These are phyloP conservation scores for Hexamita inflata DNA, from an alignment of 208 protist species.

Conservation along the genomic window DNA sequence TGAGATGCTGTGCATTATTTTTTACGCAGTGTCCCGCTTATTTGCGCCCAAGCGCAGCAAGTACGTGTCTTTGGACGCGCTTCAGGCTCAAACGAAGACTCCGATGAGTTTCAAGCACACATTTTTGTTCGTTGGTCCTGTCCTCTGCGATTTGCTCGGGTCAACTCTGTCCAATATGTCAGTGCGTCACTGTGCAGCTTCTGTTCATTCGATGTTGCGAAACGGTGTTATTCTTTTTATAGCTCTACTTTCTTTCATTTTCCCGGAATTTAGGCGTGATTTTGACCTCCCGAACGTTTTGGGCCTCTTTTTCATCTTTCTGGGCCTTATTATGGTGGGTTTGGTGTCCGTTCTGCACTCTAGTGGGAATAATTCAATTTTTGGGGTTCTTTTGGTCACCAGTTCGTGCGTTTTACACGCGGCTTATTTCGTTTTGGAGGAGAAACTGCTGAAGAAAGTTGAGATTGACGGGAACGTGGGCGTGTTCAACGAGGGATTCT, in stretches of 20 bases:
- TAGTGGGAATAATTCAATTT: not conserved
- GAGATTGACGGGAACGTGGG: not conserved
- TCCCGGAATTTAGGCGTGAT: not conserved
- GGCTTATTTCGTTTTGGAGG: not conserved
- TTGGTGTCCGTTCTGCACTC: not conserved
- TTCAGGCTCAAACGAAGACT: not conserved
- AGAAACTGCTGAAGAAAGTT: not conserved
- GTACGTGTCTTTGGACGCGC: not conserved
- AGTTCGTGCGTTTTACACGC: not conserved
- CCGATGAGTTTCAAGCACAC: not conserved
- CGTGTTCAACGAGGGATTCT: not conserved
- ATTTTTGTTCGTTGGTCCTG: not conserved
- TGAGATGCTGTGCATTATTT: not conserved
- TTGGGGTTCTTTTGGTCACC: not conserved
- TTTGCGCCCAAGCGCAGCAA: not conserved
- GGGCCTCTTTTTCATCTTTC: not conserved
- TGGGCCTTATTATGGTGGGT: not conserved
- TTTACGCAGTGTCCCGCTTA: no score
- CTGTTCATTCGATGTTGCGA: not conserved
- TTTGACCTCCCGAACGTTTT: not conserved
- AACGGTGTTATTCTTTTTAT: not conserved
- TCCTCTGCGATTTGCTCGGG: not conserved
- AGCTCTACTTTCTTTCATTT: not conserved
- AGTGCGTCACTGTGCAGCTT: not conserved
- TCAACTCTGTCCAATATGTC: not conserved